phyloP scores from a whole-genome alignment of 345 rosid species.

The Corchorus olitorius region DNA sequence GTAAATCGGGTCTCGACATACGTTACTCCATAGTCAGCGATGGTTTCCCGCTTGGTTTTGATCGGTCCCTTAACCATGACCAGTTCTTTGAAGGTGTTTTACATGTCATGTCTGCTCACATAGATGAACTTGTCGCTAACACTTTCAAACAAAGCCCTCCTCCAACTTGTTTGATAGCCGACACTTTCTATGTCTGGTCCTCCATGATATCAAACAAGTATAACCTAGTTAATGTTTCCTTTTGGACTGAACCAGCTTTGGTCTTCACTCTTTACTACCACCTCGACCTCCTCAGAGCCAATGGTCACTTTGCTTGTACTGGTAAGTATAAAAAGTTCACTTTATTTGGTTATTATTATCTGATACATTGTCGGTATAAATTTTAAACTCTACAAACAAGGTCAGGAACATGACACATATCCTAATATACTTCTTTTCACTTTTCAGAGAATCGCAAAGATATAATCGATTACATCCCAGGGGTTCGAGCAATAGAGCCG shows the following conservation, averaged over 20 bases:
- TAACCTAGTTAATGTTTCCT: constrained; percentile 64
- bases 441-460: constrained; percentile 50
- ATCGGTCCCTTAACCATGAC: constrained; percentile 72
- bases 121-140: constrained; percentile 55
- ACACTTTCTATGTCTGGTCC: constrained; percentile 77
- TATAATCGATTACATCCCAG: constrained; percentile 67
- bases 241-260: constrained; percentile 85
- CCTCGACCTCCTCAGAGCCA: constrained; percentile 58
- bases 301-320: constrained; percentile 64
- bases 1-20: constrained; percentile 69
- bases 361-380: neutral
- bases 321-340: constrained; percentile 37
- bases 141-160: constrained; percentile 34
- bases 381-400: neutral
- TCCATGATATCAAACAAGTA: constrained; percentile 61
- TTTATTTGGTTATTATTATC: neutral
- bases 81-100: constrained; percentile 52
- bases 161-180: constrained; percentile 53
- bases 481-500: constrained; percentile 58
- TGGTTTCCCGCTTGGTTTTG: constrained; percentile 70
- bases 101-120: constrained; percentile 62
- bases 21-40: constrained; percentile 64
- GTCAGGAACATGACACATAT: no score
- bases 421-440: no score
- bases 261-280: constrained; percentile 69